phyloP scores from a whole-genome alignment of 805 yeast species.

The Hagleromyces aurorensis region DNA sequence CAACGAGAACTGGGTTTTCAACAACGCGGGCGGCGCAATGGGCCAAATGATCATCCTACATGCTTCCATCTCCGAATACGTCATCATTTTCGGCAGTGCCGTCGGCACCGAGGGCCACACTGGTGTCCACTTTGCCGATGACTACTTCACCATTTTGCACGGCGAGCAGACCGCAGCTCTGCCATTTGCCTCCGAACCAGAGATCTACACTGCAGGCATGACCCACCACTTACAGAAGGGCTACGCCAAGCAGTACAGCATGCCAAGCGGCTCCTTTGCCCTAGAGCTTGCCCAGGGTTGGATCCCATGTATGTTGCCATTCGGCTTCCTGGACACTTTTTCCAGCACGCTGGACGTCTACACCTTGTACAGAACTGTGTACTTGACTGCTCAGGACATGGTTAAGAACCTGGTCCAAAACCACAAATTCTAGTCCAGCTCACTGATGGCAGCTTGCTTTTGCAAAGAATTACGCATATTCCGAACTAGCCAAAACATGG shows the following conservation, averaged over 20 bases:
- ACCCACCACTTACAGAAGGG: constrained; percentile 75
- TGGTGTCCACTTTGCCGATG: constrained; percentile 96
- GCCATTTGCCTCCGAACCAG: constrained; percentile 56
- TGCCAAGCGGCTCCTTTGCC: constrained; percentile 80
- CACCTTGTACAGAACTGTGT: constrained; percentile 61
- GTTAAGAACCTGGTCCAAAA: constrained; percentile 45
- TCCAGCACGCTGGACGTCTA: constrained; percentile 73
- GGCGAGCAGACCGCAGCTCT: constrained; percentile 73
- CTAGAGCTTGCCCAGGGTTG: constrained; percentile 97
- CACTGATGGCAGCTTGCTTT: too few species aligned
- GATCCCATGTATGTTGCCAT: constrained; percentile 97
- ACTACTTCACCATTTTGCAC: constrained; percentile 81
- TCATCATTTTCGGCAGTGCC: constrained; percentile 89
- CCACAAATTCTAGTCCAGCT: constrained; percentile 72
- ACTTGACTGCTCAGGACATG: constrained; percentile 77
- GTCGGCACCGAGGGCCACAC: constrained; percentile 94
- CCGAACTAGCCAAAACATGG: too few species aligned
- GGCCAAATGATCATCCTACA: constrained; percentile 91
- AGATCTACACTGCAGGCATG: constrained; percentile 80
- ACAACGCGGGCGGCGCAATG: constrained; percentile 99
- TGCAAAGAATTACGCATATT: background rate
- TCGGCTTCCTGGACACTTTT: constrained; percentile 77
- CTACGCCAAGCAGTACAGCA: constrained; percentile 69
- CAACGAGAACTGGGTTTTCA: constrained; percentile 86
- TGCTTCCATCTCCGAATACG: constrained; percentile 87